A percentile compares a stretch with the other conserved stretches of the same genome.
These are phyloP conservation scores for Fusarium drepaniforme DNA, from an alignment of 2,329 filamentous ascomycete genomes.

Conservation along the genomic window DNA sequence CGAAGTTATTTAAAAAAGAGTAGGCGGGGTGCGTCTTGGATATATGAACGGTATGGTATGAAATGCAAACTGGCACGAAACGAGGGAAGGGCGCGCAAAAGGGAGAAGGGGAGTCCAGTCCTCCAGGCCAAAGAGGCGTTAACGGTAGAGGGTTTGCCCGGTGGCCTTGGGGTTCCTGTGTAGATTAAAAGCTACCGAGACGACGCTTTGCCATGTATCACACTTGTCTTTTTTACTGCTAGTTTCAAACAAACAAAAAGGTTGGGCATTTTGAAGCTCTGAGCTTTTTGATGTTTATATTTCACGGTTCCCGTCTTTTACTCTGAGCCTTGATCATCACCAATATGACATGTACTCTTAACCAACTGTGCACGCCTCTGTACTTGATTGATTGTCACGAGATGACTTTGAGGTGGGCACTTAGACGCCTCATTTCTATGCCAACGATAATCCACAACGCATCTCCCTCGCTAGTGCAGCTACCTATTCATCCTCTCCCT, in stretches of 20 bases:
- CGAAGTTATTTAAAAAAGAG: constrained; percentile 34
- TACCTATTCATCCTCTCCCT: constrained; percentile 3
- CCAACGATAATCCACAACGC: constrained; percentile 18
- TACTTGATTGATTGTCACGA: constrained; percentile 17
- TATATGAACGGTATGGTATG: constrained; percentile 42
- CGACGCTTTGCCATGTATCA: constrained; percentile 47
- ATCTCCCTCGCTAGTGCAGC: constrained; percentile 19
- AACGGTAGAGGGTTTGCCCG: constrained; percentile 42
- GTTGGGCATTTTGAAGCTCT: constrained; percentile 37
- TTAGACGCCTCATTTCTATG: constrained; percentile 22
- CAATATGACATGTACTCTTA: neutral
- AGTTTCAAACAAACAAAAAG: constrained; percentile 35
- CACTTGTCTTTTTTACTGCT: constrained; percentile 37
- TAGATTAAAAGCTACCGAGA: constrained; percentile 43
- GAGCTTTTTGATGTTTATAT: constrained; percentile 1
- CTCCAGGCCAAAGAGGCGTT: constrained; percentile 44
- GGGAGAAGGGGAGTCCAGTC: constrained; percentile 26
- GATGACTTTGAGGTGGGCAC: neutral
- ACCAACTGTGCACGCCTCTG: neutral
- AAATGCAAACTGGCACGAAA: constrained; percentile 34
- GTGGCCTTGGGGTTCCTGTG: constrained; percentile 41
- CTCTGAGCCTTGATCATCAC: neutral
- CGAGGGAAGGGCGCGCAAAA: constrained; percentile 8
- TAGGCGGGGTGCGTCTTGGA: constrained; percentile 35
- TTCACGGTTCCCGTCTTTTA: neutral